Evolutionary conservation across 2,329 filamentous ascomycete genomes (phyloP), one percentile per base, ranked within the genome.

Genomic region (Colletotrichum sp.): DNA sequence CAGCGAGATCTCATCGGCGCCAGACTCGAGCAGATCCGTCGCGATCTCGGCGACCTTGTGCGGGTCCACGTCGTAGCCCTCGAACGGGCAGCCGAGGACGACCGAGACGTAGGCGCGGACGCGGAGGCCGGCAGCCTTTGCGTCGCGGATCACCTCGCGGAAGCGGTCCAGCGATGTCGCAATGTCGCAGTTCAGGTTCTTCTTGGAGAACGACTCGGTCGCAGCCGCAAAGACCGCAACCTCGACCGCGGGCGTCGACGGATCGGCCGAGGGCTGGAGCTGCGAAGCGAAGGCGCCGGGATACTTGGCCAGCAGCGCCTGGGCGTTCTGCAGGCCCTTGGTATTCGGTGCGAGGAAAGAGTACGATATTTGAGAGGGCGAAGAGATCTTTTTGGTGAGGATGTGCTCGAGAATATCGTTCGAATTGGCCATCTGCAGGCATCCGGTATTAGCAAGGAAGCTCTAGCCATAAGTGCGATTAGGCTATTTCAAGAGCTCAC

Each of bases 1-100:
- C 1, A 98, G 90, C 2, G 94, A 94, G 79, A 98, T 96, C 87
- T 98, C 95, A 81, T 98, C 95, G 24, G 95, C 96, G 21, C 96
- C 96, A 88, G 96, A 94, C 81, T 96, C 94, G 2, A 98, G 88
- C 65, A 98, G 86, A 81, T 88, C 92, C 76, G 88, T 90, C 0
- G 94, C 93, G 60, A 94, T 91, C 78, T 93, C 90, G 1, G 92
- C 92, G 0, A 94, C 92, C 77, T 86, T 88, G 80, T 90, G 88
- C 36, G 92, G 92, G 79, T 93, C 87, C 5, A 93, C 92, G 69
- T 93, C 90, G 82, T 89, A 88, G 5, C 92, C 93, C 79, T 93
- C 92, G 77, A 94, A 97, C 0, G 95, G 95, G 78, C 95, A 98
- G 2, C 94, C 94, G 8, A 98, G 88, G 0, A 95, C 94, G 15